Conservation (phyloP, 352 stramenopile genomes). For the Pythium periplocum region DNA sequence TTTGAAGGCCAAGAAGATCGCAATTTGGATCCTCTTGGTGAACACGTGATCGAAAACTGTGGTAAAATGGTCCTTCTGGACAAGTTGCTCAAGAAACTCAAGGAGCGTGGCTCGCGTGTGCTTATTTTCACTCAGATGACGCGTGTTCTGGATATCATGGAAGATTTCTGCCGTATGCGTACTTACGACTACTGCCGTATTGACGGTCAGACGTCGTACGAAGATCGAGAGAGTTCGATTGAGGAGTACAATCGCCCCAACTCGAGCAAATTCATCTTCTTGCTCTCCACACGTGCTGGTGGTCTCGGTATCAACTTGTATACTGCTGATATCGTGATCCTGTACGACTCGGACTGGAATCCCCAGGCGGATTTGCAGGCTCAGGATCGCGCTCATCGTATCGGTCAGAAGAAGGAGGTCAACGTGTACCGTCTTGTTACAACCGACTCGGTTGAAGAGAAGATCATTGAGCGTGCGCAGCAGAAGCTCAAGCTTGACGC, state of each 20-base stretch:
- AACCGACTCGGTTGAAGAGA: slow-evolving; percentile 97
- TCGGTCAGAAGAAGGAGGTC: slow-evolving; percentile 98
- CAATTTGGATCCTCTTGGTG: slow-evolving; percentile 90
- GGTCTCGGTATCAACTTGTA: slow-evolving; percentile 99
- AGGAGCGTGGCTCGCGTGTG: slow-evolving; percentile 83
- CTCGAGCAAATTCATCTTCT: slow-evolving; percentile 96
- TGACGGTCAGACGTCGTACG: slow-evolving; percentile 84
- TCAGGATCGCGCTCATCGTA: slow-evolving; percentile 95
- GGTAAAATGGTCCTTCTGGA: slow-evolving; percentile 97
- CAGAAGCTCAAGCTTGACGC: slow-evolving; percentile 94
- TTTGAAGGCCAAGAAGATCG: slow-evolving; percentile 95
- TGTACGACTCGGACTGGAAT: slow-evolving; percentile 99
- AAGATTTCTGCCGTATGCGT: slow-evolving; percentile 95
- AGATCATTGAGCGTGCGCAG: slow-evolving; percentile 97
- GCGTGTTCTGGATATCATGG: slow-evolving; percentile 90
- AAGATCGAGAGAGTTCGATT: slow-evolving; percentile 81
- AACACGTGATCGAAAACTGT: slow-evolving; percentile 96
- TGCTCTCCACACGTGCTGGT: slow-evolving; percentile 96
- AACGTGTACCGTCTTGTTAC: slow-evolving; percentile 95
- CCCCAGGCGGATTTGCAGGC: slow-evolving; percentile 95
- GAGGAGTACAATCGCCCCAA: slow-evolving; percentile 95
- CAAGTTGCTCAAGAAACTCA: slow-evolving; percentile 88
- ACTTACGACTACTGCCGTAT: slow-evolving; percentile 87
- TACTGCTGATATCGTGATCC: slow-evolving; percentile 98
- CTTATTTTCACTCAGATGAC: slow-evolving; percentile 95